phyloP scores from a whole-genome alignment of 2,329 filamentous ascomycete species.

The Chaetomiaceae sp. region DNA sequence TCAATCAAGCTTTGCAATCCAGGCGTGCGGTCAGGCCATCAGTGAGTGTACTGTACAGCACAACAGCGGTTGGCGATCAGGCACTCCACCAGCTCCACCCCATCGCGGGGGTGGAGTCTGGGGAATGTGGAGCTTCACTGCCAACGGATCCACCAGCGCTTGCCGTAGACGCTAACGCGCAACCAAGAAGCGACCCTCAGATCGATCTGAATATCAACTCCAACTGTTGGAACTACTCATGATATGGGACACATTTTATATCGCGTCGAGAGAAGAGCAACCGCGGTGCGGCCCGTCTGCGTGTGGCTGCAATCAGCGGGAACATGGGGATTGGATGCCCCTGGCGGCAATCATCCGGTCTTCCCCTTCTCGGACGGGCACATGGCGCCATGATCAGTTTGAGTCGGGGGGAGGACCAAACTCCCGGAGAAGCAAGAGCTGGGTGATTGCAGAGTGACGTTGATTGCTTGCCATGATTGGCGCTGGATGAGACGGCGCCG shows the following conservation, averaged over 20 bases:
- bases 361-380: conserved; percentile 1
- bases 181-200: background rate
- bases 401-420: conserved; percentile 16
- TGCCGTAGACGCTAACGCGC: conserved; percentile 10
- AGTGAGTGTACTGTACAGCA: background rate
- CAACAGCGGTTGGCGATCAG: conserved; percentile 6
- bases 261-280: no score
- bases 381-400: conserved; percentile 13
- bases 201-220: conserved; percentile 5
- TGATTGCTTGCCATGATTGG: conserved; percentile 23
- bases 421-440: background rate
- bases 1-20: background rate
- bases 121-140: conserved; percentile 23
- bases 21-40: background rate
- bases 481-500: conserved; percentile 23
- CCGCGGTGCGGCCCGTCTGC: no score
- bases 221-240: background rate
- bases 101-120: conserved; percentile 23
- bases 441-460: conserved; percentile 25
- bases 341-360: background rate
- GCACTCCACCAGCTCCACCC: conserved; percentile 21
- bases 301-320: background rate
- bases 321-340: background rate
- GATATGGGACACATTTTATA: background rate
- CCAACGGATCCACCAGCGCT: conserved; percentile 15